Conservation (phyloP, 371 early-diverging fungal species). For the Rhizopus arrhizus region DNA sequence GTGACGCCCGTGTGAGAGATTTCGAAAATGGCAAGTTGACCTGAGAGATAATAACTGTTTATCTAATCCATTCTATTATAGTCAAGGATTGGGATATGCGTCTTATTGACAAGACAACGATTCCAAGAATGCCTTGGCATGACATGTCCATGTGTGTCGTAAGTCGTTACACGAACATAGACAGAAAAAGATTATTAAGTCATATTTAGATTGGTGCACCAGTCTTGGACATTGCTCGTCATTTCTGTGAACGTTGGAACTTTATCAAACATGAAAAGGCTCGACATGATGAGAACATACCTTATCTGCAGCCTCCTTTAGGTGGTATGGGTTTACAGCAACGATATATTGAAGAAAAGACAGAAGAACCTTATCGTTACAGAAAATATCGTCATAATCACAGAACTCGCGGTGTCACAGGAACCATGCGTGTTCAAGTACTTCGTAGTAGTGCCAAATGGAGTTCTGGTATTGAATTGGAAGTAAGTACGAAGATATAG, state of each 20-base stretch:
- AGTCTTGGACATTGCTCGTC: slow-evolving; percentile 84
- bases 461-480: slow-evolving; percentile 66
- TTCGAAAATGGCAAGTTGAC: slow-evolving; percentile 68
- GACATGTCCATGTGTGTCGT: slow-evolving; percentile 81
- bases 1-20: slow-evolving; percentile 89
- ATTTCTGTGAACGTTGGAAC: slow-evolving; percentile 94
- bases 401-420: slow-evolving; percentile 39
- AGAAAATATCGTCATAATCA: slow-evolving; percentile 35
- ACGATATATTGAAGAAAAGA: slow-evolving; percentile 29
- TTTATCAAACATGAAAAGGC: slow-evolving; percentile 69
- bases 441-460: slow-evolving; percentile 70
- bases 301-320: slow-evolving; percentile 48
- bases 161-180: slow-evolving; percentile 22
- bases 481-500: slow-evolving; percentile 27
- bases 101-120: slow-evolving; percentile 64
- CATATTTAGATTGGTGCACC: slow-evolving; percentile 66
- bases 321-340: slow-evolving; percentile 42
- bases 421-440: slow-evolving; percentile 70
- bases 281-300: slow-evolving; percentile 35
- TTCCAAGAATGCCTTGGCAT: slow-evolving; percentile 97
- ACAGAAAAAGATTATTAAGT: slow-evolving; percentile 1
- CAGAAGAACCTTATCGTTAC: slow-evolving; percentile 16
- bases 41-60: not conserved
- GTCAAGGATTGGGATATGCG: slow-evolving; percentile 65
- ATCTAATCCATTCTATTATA: slow-evolving; percentile 22